Base-by-base conservation (phyloP, 148 eudicot species). In the Fagopyrum homotropicum region DNA sequence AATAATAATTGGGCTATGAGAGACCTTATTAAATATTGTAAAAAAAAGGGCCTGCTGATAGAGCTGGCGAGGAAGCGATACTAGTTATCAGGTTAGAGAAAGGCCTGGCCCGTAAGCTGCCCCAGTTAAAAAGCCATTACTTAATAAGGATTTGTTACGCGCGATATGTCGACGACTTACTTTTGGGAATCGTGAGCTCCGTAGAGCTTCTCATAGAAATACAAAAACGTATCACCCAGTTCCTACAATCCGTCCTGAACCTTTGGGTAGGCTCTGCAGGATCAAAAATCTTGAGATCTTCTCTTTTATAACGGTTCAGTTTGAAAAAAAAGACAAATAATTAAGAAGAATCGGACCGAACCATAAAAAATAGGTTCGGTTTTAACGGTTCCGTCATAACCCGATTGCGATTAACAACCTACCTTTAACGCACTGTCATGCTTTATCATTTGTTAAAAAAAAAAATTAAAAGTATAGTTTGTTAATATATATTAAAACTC, bases 231-330 rank as follows among this genome's bases (percentile, higher is more conserved):
- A 69, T 40, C 46, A 0, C 54, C 74, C 74, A 72, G 26, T 72
- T 72, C 56, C 74, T 72, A 72, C 55, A 72, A 72, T 72, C 46
- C n/a, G 72, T 0, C 48, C 72, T 69, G 46, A 69, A 69, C 77
- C 71, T 61, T 75, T 61, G 72, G 72, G 77, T 68, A 76, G 73
- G 71, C 55, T 76, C 63, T 76, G 16, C 9, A 69, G 61, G 73
- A 76, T 66, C 78, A 76, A 76, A 73, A 76, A 76, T 22, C 26
- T 22, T 22, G 26, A 22, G 26, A 22, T 22, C 26, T 22, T 22
- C 26, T 22, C 26, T 22, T 22, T 22, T 22, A 22, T 22, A 22
- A 22, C 26, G 26, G 26, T 22, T 22, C 26, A 22, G 26, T 22
- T 22, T 22, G 26, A 22, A 22, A 22, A 22, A 22, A 22, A 22